Base-by-base conservation (phyloP, 306 rosid species). In the Castanea mollissima region DNA sequence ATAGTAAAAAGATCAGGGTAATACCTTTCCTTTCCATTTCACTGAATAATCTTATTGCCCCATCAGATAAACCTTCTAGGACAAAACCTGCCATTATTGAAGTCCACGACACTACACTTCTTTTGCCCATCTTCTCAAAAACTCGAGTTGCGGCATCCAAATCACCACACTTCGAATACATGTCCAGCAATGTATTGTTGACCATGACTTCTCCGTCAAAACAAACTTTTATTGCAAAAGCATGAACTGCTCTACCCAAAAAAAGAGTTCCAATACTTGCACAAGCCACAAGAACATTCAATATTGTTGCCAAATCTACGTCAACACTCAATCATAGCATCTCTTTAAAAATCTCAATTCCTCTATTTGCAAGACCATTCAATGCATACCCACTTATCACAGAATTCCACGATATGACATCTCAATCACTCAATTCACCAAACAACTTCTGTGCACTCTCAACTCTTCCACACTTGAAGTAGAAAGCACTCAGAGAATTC, bases 61-160 rank as follows among this genome's bases (percentile, higher is more conserved):
- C 83, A 57, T 84, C 85, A 1, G 84, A 78, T 76, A 70, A 76
- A 81, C 90, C 92, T 76, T 84, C 97, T 70, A 91, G 74, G 14
- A 88, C 90, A 78, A 77, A 87, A 77, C 91, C 94, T 10, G 89
- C 82, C 13, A 90, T 85, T 84, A 92, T 82, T 5, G 94, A 87
- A 79, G 97, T 93, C 97, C 97, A 93, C 10, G 98, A 87, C 76
- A 93, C 93, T 32, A 88, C 90, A 60, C 87, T 93, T 78, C 75
- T 89, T 75, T 73, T 74, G 29, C 71, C 83, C 91, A 91, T 91
- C 72, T 79, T 88, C 72, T 77, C 82, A 76, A 93, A 93, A 70
- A 88, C 89, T 71, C 59, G 83, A 75, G 83, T 51, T 27, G 92
- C 87, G 57, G 55, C 67, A 51, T 77, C 49, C 75, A 93, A 75